phyloP scores from a whole-genome alignment of 305 asterid genomes.

The Fraxinus dipetala region DNA sequence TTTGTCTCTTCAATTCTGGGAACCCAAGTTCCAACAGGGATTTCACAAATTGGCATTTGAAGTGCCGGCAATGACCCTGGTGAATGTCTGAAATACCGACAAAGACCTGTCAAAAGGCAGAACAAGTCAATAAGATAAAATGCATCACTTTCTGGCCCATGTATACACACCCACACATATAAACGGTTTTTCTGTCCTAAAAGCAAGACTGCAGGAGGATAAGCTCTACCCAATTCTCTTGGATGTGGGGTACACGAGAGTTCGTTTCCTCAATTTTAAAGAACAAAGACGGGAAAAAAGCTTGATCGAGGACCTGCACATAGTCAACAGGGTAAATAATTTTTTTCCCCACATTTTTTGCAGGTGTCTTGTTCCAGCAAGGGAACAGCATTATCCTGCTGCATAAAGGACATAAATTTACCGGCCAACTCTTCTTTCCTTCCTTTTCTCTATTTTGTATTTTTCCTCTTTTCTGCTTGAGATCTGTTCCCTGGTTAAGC shows the following conservation, averaged over 20 bases:
- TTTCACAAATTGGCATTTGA: constrained; percentile 61
- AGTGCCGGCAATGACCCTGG: constrained; percentile 71
- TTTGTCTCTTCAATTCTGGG: constrained; percentile 72
- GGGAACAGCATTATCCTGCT: not conserved
- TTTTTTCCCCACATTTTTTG: not conserved
- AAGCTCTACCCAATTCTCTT: not conserved
- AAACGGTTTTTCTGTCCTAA: not conserved
- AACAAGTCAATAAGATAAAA: not conserved
- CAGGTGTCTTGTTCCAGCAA: not conserved
- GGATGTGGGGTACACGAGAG: not conserved
- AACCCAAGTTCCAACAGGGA: constrained; percentile 87
- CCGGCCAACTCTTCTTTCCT: not conserved
- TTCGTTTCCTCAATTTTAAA: not conserved
- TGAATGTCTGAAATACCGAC: constrained; percentile 77
- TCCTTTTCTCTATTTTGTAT: not conserved
- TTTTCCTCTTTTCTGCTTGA: not conserved
- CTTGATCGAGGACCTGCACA: not conserved
- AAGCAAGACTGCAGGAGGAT: not conserved
- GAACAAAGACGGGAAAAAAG: not conserved
- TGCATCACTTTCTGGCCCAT: not conserved
- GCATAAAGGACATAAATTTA: not conserved
- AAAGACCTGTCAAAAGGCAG: constrained; percentile 62
- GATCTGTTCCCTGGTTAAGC: not conserved
- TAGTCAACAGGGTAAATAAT: not conserved
- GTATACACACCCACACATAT: not conserved